Evolutionary conservation across 495 filamentous ascomycete genomes (phyloP).

Genomic region (Talaromyces thailandensis): DNA sequence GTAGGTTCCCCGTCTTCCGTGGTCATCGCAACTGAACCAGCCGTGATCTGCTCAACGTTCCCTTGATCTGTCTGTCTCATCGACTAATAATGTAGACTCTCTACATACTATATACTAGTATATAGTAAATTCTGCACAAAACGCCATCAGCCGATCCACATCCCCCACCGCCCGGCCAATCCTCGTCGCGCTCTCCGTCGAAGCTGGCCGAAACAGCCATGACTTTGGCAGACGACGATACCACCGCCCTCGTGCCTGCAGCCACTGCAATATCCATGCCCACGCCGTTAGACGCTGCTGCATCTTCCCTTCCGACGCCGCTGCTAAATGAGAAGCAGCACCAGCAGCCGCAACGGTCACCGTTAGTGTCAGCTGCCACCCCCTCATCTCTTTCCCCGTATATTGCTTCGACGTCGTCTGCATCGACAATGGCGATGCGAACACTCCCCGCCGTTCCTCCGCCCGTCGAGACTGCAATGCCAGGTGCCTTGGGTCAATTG

Average conservation of each 20-base stretch:
- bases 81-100: too few species aligned
- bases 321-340: not conserved
- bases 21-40: not conserved
- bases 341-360: not conserved
- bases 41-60: not conserved
- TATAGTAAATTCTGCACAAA: not conserved
- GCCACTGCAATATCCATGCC: not conserved
- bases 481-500: slow-evolving; percentile 34
- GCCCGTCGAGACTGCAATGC: slow-evolving; percentile 18
- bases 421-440: not conserved
- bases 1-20: not conserved
- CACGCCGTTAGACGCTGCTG: not conserved
- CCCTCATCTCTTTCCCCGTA: not conserved
- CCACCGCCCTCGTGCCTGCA: not conserved
- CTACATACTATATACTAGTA: not conserved
- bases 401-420: not conserved
- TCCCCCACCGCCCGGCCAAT: not conserved
- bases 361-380: not conserved
- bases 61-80: not conserved
- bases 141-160: not conserved
- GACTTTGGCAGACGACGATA: not conserved
- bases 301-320: not conserved
- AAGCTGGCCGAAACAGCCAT: not conserved
- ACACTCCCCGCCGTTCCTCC: slow-evolving; percentile 3
- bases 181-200: not conserved